Evolutionary conservation across 257 asterid species (phyloP), one percentile per base, ranked within the genome.

Genomic region (Rehmannia glutinosa): DNA sequence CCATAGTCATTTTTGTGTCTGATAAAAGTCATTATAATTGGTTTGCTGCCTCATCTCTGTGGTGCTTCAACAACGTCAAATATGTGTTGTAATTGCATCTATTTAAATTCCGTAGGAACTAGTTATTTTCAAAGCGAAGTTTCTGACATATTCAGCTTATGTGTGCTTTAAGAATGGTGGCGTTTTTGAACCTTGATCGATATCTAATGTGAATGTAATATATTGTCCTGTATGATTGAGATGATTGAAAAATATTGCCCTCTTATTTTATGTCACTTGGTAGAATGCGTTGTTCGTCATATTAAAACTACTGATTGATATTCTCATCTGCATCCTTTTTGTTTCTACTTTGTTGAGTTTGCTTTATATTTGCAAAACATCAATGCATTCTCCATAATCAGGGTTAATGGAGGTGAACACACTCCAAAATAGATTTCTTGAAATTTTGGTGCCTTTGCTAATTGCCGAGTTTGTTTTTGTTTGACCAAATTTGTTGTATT

Each of bases 161-260:
- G 65, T 43, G 33, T 20, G 73, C 56, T 58, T 21, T 21, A 57
- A 56, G 50, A 20, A 69, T 69, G 74, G 5, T 45, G 67, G 46
- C 17, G 30, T n/a, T 57, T 36, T 24, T 60, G 33, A 61, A 61
- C 17, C 5, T 28, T 51, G 19, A 36, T 21, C 39, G 0, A 16
- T 28, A 50, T 62, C 49, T 15, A n/a, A 36, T 61, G 38, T 68
- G 19, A 55, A 32, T 30, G 19, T 12, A 46, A 17, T 19, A 59
- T 36, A 17, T 46, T 57, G 11, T 15, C 6, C 17, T 51, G 41
- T 15, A 28, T 62, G 33, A 32, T 68, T 28, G 5, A 28, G n/a
- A 23, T 24, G 33, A 19, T 24, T 8, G 3, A 46, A 67, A 9
- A 24, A 20, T 5, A 9, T 33, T n/a, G 33, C 0, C n/a, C 19